Base-by-base conservation (phyloP, 1,284 basidiomycete genomes). In the Grifola frondosa region DNA sequence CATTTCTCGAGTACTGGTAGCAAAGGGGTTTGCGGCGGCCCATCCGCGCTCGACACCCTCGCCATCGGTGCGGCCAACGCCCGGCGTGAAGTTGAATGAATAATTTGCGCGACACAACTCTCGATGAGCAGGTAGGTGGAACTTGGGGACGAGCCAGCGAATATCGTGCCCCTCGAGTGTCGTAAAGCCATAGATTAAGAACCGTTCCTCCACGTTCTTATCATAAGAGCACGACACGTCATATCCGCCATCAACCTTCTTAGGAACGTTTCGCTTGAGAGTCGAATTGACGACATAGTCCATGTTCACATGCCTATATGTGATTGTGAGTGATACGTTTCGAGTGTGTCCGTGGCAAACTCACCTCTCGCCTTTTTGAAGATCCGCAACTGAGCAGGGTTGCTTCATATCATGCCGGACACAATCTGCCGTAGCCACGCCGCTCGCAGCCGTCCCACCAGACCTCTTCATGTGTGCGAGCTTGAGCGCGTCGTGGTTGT, bases 311-410 rank as follows among this genome's bases (percentile, higher is more conserved):
- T 41, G 43, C 12, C 50, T 52, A 25, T 5, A n/a, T n/a, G n/a
- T n/a, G n/a, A n/a, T n/a, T n/a, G n/a, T n/a, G n/a, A n/a, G n/a
- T n/a, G n/a, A n/a, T n/a, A 36, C 4, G 15, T 15, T 23, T 5
- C 10, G 10, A n/a, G 20, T 15, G 30, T 19, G 6, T 15, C 6
- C 5, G 22, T 12, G 6, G 39, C 8, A 7, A 5, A 52, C 52
- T 2, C 29, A 60, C 60, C 54, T 16, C 37, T 62, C 60, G 2
- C 60, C 59, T 20, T 49, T 46, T 33, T 61, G 58, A 4, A 61
- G 38, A 43, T 62, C 57, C 7, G 53, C 58, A 5, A 59, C 40
- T 0, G 52, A 54, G 26, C 51, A 57, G 4, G 53, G 50, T 0
- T 43, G 46, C 32, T 54, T 48, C 28, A 61, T 44, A 12, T 52